phyloP scores from a whole-genome alignment of 148 eudicot genomes.

The Agrostemma githago region DNA sequence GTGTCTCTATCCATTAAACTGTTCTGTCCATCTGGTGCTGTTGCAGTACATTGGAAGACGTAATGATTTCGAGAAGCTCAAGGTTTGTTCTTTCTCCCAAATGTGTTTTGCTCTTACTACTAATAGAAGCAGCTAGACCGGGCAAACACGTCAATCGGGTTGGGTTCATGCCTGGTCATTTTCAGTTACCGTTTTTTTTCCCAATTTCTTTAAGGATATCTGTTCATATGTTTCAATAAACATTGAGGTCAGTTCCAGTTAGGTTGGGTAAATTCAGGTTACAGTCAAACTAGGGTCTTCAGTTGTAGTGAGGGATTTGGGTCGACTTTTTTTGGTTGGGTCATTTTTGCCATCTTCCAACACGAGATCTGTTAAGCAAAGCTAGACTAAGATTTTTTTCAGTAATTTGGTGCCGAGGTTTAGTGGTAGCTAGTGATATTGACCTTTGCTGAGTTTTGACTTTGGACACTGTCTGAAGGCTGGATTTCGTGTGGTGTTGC shows the following conservation, averaged over 20 bases:
- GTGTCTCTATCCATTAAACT: constrained; percentile 13
- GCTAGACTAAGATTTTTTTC: neutral
- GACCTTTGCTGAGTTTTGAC: neutral
- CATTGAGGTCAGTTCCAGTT: too few relatives aligned
- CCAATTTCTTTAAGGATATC: too few relatives aligned
- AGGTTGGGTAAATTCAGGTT: too few relatives aligned
- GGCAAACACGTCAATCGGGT: too few relatives aligned
- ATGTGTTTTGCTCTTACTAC: neutral
- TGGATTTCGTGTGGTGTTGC: constrained; percentile 2
- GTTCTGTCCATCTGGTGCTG: constrained; percentile 7
- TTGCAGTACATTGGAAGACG: constrained; percentile 15
- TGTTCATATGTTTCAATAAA: too few relatives aligned
- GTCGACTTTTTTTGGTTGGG: too few relatives aligned
- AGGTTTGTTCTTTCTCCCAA: constrained; percentile 37
- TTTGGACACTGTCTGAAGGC: constrained; percentile 4
- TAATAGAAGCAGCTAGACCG: neutral
- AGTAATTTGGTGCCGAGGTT: neutral
- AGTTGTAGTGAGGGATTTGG: too few relatives aligned
- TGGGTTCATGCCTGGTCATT: too few relatives aligned
- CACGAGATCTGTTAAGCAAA: neutral
- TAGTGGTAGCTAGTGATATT: neutral
- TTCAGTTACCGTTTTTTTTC: too few relatives aligned
- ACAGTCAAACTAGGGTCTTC: too few relatives aligned
- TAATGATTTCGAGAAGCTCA: constrained; percentile 15
- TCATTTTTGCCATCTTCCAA: neutral